Conservation (phyloP, 768 basidiomycete species). For the Rhodotorula paludigena region DNA sequence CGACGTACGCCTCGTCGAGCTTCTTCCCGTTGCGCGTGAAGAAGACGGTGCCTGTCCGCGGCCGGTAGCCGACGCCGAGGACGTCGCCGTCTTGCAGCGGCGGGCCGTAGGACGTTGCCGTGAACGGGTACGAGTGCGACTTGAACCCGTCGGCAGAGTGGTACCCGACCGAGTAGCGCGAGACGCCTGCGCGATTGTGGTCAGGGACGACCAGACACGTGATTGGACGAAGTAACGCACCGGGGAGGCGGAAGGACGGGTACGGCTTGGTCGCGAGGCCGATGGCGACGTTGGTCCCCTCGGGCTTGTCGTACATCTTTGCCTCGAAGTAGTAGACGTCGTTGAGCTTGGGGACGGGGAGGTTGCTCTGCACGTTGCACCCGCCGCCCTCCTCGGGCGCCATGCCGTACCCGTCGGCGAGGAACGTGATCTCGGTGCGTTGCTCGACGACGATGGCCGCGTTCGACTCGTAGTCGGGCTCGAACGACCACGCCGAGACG, state of each 20-base stretch:
- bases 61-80: conserved; percentile 89
- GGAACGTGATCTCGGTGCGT: conserved; percentile 95
- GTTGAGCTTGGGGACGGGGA: conserved; percentile 93
- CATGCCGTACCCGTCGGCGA: conserved; percentile 51
- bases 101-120: conserved; percentile 71
- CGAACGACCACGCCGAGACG: conserved; percentile 98
- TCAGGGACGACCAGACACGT: not conserved
- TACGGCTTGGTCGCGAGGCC: conserved; percentile 96
- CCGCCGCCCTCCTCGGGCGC: conserved; percentile 68
- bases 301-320: conserved; percentile 96
- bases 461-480: conserved; percentile 94
- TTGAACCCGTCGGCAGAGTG: conserved; percentile 88
- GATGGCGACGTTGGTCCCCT: conserved; percentile 77
- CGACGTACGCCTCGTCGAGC: conserved; percentile 90
- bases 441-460: conserved; percentile 80
- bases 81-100: conserved; percentile 88
- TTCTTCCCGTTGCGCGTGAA: conserved; percentile 97
- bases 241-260: conserved; percentile 75
- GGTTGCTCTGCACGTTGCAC: conserved; percentile 91
- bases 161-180: conserved; percentile 84
- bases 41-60: conserved; percentile 95
- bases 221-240: conserved; percentile 30
- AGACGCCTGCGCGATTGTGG: conserved; percentile 60
- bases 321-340: conserved; percentile 99
- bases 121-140: conserved; percentile 83